phyloP scores from a whole-genome alignment of 2,329 filamentous ascomycete species.

The Diplodia seriata region DNA sequence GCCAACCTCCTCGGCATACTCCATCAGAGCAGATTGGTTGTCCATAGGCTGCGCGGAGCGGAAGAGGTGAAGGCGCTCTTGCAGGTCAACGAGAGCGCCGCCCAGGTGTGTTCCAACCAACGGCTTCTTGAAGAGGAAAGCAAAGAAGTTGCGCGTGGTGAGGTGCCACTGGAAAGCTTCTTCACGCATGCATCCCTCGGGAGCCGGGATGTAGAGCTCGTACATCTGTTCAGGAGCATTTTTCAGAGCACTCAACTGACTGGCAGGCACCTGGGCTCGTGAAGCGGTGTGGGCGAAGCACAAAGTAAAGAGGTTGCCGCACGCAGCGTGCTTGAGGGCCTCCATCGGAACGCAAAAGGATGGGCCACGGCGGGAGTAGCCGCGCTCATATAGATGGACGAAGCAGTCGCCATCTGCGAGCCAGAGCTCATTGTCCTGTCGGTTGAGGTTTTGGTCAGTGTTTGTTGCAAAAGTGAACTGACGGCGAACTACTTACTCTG shows the following conservation, averaged over 20 bases:
- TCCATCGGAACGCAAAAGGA: slow-evolving; percentile 71
- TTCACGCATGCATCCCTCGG: slow-evolving; percentile 59
- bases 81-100: slow-evolving; percentile 66
- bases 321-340: slow-evolving; percentile 64
- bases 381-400: slow-evolving; percentile 71
- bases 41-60: slow-evolving; percentile 59
- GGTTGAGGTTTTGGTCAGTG: slow-evolving; percentile 1
- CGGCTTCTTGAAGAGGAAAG: slow-evolving; percentile 70
- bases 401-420: slow-evolving; percentile 70
- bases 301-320: slow-evolving; percentile 64
- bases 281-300: slow-evolving; percentile 47
- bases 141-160: slow-evolving; percentile 76
- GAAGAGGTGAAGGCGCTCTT: slow-evolving; percentile 69
- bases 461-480: not conserved
- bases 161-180: slow-evolving; percentile 69
- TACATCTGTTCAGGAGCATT: slow-evolving; percentile 38
- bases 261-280: slow-evolving; percentile 11
- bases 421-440: slow-evolving; percentile 76
- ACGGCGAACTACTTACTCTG: slow-evolving; percentile 46
- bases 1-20: slow-evolving; percentile 72
- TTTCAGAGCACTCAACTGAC: slow-evolving; percentile 17
- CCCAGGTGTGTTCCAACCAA: slow-evolving; percentile 73
- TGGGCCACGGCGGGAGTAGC: slow-evolving; percentile 69
- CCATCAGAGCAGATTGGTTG: slow-evolving; percentile 67
- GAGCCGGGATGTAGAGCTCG: slow-evolving; percentile 75